Conservation (phyloP, 78 protist species). For the Dictyostelium purpureum region DNA sequence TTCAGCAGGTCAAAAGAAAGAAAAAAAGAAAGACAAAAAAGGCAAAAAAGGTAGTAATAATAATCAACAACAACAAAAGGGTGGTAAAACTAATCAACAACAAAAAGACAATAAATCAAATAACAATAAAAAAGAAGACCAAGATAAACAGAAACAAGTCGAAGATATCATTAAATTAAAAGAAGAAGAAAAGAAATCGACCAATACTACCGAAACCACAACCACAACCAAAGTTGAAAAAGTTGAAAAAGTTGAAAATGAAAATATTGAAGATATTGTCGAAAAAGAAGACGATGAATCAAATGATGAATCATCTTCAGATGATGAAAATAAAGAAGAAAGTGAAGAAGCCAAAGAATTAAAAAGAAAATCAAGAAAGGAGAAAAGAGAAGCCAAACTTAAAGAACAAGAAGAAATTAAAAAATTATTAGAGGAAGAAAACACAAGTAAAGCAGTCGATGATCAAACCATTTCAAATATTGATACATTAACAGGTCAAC, state of each 20-base stretch:
- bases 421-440: constrained; percentile 53
- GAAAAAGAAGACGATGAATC: neutral
- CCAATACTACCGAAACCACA: neutral
- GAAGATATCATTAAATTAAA: constrained; percentile 16
- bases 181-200: neutral
- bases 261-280: neutral
- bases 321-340: neutral
- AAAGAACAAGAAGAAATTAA: constrained; percentile 70
- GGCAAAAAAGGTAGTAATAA: neutral
- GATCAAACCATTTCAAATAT: constrained; percentile 70
- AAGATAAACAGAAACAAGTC: neutral
- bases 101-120: neutral
- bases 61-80: neutral
- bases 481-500: constrained; percentile 83
- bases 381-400: constrained; percentile 60
- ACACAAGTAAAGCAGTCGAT: neutral
- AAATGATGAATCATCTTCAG: constrained; percentile 26
- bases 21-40: constrained; percentile 27
- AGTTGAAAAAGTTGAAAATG: neutral
- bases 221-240: neutral
- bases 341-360: constrained; percentile 7
- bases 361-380: constrained; percentile 62
- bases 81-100: neutral
- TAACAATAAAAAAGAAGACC: neutral
- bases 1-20: constrained; percentile 30